Base-by-base conservation (phyloP, 2,329 filamentous ascomycete genomes). In the Moelleriella libera region DNA sequence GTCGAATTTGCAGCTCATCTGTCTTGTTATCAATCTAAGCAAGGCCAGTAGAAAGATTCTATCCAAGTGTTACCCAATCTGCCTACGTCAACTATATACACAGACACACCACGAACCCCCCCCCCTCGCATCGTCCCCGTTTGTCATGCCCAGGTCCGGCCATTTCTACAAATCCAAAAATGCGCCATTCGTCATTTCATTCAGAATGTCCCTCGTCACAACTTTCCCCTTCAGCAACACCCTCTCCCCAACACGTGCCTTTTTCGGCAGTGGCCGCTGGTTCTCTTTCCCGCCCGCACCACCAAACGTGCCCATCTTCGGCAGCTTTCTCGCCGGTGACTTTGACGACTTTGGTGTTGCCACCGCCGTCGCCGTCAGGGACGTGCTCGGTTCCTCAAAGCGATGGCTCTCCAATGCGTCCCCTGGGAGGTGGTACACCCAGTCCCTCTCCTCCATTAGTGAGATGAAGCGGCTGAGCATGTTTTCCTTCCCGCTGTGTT, bases 361-460 rank as follows among this genome's bases (percentile, higher is more conserved):
- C 8, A 9, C 28, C 6, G 9, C 45, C 28, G 41, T 59, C 41
- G 57, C 59, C 30, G 59, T 60, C 21, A 21, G 3, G 30, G 78
- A 75, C 41, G 74, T 77, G 6, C 60, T 60, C 28, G 67, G 60
- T 21, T 80, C 76, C 44, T 82, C 80, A 53, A 88, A 89, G 41
- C 68, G 60, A 65, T 94, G 88, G 31, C 68, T 74, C 8, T 82
- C 78, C 6, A 84, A 61, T 43, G 83, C 85, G 9, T 76, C 71
- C 2, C 61, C 60, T 0, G 78, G 78, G 45, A 97, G 60, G 54
- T 94, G 76, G 54, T 88, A 82, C 12, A 88, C 71, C 89, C 92
- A 97, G n/a, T 75, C 69, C 46, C 77, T 79, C 48, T 74, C 68
- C 53, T 89, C 83, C 70, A 96, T 90, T 41, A 97, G 66, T 3